Base-by-base conservation (phyloP, 805 yeast species). In the Kodamaea hsintzibuensis region DNA sequence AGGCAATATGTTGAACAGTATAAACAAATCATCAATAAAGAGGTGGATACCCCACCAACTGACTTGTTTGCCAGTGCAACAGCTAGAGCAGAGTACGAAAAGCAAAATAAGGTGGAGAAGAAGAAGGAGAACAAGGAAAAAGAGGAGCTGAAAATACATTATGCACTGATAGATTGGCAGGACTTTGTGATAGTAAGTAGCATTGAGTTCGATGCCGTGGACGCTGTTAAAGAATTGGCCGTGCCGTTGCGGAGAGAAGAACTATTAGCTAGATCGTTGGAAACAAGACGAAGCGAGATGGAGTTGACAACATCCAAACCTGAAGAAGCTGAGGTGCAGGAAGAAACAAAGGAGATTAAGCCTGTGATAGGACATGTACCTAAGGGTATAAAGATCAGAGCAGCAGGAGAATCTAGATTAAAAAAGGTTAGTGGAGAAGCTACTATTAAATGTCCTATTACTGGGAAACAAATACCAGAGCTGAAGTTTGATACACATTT, bases 131-230 rank as follows among this genome's bases (percentile, higher is more conserved):
- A 55, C 57, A 66, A 51, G 49, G 68, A 64, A 45, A 59, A 66
- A 45, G 78, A 81, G 40, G 78, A 77, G 54, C 58, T 62, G 25
- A 71, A 69, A 53, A 59, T 83, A 4, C 85, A 81, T 42, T 89
- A 79, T 69, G 90, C 92, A 0, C 81, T 88, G 8, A 85, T 91
- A 18, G 91, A 92, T 69, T 93, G 99, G 99, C 85, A 85, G 53
- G 89, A 88, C 57, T 93, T 92, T 64, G 76, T 79, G 1, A 76
- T 89, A 14, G 86, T 89, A 7, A 90, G 85, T 49, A 83, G 86
- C 1, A 76, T 91, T 12, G 83, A 79, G 48, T 86, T 91, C 59
- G 82, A 82, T 13, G 84, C 82, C 1, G 68, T 82, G 6, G 91
- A 86, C 65, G 76, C 78, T 55, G 81, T 79, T 9, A 77, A 82